These are phyloP conservation scores for Phaeosphaeriaceae sp. DNA, from an alignment of 2,329 filamentous ascomycete species.

Conservation along the genomic window DNA sequence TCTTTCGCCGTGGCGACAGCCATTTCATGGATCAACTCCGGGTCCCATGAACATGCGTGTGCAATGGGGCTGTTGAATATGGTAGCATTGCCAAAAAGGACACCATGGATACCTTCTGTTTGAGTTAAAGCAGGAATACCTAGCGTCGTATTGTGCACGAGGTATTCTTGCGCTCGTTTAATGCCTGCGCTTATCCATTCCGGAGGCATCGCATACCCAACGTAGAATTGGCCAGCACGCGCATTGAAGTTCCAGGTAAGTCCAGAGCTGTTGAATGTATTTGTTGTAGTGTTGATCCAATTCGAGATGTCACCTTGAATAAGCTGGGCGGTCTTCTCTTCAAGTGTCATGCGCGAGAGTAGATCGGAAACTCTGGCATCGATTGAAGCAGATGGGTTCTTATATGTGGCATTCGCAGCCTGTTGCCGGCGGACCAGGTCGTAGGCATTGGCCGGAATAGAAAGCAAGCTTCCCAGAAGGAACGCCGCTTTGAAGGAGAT, in stretches of 20 bases:
- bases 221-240: slow-evolving; percentile 74
- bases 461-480: slow-evolving; percentile 22
- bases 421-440: slow-evolving; percentile 36
- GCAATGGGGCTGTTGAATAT: slow-evolving; percentile 81
- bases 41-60: slow-evolving; percentile 74
- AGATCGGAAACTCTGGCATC: slow-evolving; percentile 71
- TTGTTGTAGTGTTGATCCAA: slow-evolving; percentile 73
- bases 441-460: slow-evolving; percentile 23
- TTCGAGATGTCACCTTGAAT: slow-evolving; percentile 70
- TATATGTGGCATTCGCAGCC: slow-evolving; percentile 58
- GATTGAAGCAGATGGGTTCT: slow-evolving; percentile 66
- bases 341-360: slow-evolving; percentile 73
- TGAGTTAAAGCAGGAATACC: slow-evolving; percentile 76
- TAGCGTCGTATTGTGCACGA: slow-evolving; percentile 68
- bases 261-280: slow-evolving; percentile 70
- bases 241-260: slow-evolving; percentile 70
- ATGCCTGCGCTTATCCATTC: slow-evolving; percentile 68
- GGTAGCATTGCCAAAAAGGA: slow-evolving; percentile 74
- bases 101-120: slow-evolving; percentile 76
- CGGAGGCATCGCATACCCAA: slow-evolving; percentile 70
- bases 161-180: slow-evolving; percentile 71
- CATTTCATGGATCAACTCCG: slow-evolving; percentile 69
- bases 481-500: slow-evolving; percentile 17
- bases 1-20: slow-evolving; percentile 69
- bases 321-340: slow-evolving; percentile 75